Conservation (phyloP, 495 filamentous ascomycete species). For the Penicillium psychrofluorescens region DNA sequence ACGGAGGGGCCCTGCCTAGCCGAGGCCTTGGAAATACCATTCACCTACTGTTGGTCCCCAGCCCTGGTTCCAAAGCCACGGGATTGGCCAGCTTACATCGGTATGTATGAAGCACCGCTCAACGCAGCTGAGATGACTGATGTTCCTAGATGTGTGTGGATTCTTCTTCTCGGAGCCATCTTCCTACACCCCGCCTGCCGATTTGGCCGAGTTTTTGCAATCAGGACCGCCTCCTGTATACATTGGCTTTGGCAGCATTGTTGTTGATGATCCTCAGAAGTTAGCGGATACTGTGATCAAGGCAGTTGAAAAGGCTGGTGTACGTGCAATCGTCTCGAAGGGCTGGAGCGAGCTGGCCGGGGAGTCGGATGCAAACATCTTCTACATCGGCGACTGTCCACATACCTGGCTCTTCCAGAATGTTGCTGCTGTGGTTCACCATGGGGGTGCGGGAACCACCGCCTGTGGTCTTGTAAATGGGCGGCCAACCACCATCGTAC, state of each 20-base stretch:
- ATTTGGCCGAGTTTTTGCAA: slow-evolving; percentile 40
- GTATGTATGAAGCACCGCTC: slow-evolving; percentile 1
- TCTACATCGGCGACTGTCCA: slow-evolving; percentile 50
- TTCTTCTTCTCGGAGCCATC: slow-evolving; percentile 48
- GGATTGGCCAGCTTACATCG: slow-evolving; percentile 50
- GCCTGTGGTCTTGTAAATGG: slow-evolving; percentile 48
- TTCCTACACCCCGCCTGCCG: slow-evolving; percentile 36
- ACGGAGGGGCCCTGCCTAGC: slow-evolving; percentile 17
- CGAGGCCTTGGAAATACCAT: slow-evolving; percentile 41
- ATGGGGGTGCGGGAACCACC: slow-evolving; percentile 56
- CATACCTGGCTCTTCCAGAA: slow-evolving; percentile 59
- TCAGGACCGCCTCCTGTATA: slow-evolving; percentile 48
- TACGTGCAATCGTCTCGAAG: slow-evolving; percentile 51
- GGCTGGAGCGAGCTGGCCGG: slow-evolving; percentile 52
- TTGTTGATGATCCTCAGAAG: slow-evolving; percentile 45
- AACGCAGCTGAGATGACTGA: neutral
- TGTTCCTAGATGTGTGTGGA: slow-evolving; percentile 39
- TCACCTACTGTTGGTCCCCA: slow-evolving; percentile 55
- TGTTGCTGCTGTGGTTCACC: slow-evolving; percentile 52
- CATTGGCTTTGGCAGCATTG: slow-evolving; percentile 60
- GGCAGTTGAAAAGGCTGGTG: slow-evolving; percentile 36
- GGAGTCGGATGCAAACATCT: slow-evolving; percentile 30
- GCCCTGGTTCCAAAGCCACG: slow-evolving; percentile 49
- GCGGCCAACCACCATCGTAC: slow-evolving; percentile 49
- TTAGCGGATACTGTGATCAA: slow-evolving; percentile 44